These are phyloP conservation scores for Umbilicus rupestris DNA, from an alignment of 164 flowering plant genomes.

Conservation along the genomic window DNA sequence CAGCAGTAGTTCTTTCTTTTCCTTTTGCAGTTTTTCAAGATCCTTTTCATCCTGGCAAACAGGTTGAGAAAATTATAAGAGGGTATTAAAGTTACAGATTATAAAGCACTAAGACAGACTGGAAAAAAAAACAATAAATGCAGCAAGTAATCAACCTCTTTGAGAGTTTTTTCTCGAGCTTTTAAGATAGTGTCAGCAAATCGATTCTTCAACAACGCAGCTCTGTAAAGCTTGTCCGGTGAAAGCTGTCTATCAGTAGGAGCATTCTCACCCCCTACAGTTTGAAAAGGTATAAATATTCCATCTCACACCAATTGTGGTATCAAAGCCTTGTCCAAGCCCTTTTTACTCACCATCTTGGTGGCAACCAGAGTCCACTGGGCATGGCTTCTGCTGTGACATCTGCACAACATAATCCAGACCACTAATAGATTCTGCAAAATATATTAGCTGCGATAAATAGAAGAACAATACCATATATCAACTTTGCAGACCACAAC, in stretches of 20 bases:
- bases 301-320: conserved; percentile 17
- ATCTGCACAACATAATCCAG: conserved; percentile 21
- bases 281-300: conserved; percentile 27
- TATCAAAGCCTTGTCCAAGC: not conserved
- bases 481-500: not conserved
- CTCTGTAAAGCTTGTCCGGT: conserved; percentile 75
- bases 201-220: conserved; percentile 70
- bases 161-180: conserved; percentile 73
- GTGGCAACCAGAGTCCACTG: conserved; percentile 19
- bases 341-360: conserved; percentile 30
- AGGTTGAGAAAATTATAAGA: not conserved
- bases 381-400: conserved; percentile 19
- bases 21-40: conserved; percentile 73
- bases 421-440: conserved; percentile 22
- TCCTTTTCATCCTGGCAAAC: conserved; percentile 51
- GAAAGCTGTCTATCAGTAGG: conserved; percentile 75
- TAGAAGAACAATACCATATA: not conserved
- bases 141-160: conserved; percentile 34
- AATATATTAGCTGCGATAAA: not conserved
- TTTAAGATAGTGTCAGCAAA: conserved; percentile 90
- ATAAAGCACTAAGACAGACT: conserved; percentile 5
- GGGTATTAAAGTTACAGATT: conserved; percentile 10
- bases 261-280: conserved; percentile 81
- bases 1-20: too few species aligned
- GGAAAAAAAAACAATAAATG: conserved; percentile 2